A percentile compares a stretch with the other conserved stretches of the same genome.
Conservation (phyloP, 768 basidiomycete species). For the Krasilnikovozyma curviuscula region DNA sequence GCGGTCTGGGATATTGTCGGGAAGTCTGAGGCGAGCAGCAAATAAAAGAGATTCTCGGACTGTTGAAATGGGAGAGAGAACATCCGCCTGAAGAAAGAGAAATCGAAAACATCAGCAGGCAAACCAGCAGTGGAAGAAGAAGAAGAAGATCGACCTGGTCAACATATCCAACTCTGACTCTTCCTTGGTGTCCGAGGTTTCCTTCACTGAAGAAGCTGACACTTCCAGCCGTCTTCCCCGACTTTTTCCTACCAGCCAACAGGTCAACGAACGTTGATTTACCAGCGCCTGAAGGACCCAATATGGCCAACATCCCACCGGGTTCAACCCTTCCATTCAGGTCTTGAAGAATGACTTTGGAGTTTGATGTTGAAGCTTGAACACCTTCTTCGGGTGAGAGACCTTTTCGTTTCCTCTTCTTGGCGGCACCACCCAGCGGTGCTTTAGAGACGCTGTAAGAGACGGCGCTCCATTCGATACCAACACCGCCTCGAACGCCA, state of each 20-base stretch:
- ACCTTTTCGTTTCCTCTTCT: constrained; percentile 12
- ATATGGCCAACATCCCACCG: constrained; percentile 74
- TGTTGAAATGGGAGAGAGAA: constrained; percentile 59
- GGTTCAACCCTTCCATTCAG: constrained; percentile 52
- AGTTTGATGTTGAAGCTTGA: constrained; percentile 25
- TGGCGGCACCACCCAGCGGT: not conserved
- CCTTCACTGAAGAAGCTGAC: constrained; percentile 36
- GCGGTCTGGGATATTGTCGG: constrained; percentile 30
- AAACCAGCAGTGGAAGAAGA: constrained; percentile 5
- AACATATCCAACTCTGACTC: constrained; percentile 59
- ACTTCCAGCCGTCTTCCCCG: constrained; percentile 44
- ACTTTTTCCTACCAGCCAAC: constrained; percentile 63
- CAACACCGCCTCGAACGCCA: constrained; percentile 34
- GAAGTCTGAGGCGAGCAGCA: constrained; percentile 64
- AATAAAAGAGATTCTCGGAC: constrained; percentile 67
- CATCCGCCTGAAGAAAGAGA: constrained; percentile 42
- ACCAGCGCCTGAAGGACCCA: constrained; percentile 69
- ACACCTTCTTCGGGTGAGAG: constrained; percentile 5
- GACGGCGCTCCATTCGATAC: constrained; percentile 48
- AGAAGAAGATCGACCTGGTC: constrained; percentile 30
- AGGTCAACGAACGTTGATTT: constrained; percentile 85
- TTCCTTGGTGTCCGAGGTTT: constrained; percentile 5
- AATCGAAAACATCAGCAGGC: not conserved
- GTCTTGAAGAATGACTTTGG: constrained; percentile 48
- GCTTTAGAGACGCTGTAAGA: constrained; percentile 38